Base-by-base conservation (phyloP, 106 monocot species). In the Acorus gramineus region DNA sequence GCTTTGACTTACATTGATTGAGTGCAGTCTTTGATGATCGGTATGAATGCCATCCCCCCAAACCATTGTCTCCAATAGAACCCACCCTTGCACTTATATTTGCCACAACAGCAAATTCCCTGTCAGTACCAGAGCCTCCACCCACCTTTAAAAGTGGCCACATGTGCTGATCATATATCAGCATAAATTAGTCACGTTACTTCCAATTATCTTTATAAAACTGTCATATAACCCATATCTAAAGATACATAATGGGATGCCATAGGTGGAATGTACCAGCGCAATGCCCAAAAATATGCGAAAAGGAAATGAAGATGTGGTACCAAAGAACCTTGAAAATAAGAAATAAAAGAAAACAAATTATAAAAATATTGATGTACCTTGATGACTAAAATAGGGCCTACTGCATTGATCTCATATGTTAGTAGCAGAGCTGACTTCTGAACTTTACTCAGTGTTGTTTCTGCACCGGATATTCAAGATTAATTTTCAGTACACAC, bases 11-110 rank as follows among this genome's bases (percentile, higher is more conserved):
- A 90, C 90, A 75, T 74, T 96, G 95, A 71, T 96, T 96, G 55
- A 96, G 69, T 65, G 95, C 90, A 46, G 90, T 66, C 71, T 96
- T 96, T 5, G 95, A 96, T 76, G 95, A 64, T 56, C 90, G 77
- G 71, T 96, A 96, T 2, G 95, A 90, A 78, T 96, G 90, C 95
- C 95, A 96, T 56, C 90, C 95, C 9, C 95, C 95, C 50, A 90
- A 73, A 43, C 76, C 59, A 66, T 96, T 96, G 64, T 96, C 90
- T 51, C 87, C 90, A 56, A 96, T 87, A 0, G 95, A 96, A 57
- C 95, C 78, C 42, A 96, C 95, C 74, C 90, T 71, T 49, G 95
- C 95, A 81, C 90, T 96, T 65, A 96, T 42, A 74, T 85, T 96
- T 72, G 95, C 95, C 54, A 91, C 80, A 6, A 96, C 71, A 44